These are phyloP conservation scores for Immersiella caudata DNA, from an alignment of 495 filamentous ascomycete species.

Conservation along the genomic window DNA sequence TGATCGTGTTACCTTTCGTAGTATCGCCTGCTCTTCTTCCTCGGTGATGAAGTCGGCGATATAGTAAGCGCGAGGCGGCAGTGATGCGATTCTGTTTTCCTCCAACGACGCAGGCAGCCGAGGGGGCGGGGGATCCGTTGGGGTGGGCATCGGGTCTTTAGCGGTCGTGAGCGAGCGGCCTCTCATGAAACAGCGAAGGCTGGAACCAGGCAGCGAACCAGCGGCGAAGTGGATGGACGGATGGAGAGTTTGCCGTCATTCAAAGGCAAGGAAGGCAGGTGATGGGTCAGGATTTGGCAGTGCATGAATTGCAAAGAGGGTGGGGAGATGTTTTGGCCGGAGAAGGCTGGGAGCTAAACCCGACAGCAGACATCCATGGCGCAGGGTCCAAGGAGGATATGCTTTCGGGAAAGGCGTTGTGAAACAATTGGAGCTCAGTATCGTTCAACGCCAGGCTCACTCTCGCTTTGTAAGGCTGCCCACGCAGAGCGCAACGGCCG, in stretches of 20 bases:
- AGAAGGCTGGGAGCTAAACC: constrained; percentile 2
- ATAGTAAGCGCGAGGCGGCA: constrained; percentile 78
- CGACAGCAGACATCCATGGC: constrained; percentile 5
- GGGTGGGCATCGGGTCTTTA: constrained; percentile 21
- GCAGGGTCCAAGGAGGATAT: constrained; percentile 1
- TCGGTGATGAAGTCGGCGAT: constrained; percentile 82
- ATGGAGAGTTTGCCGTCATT: constrained; percentile 1
- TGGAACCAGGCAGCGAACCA: neutral
- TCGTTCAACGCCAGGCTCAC: neutral
- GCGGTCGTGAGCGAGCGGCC: neutral
- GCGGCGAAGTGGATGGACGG: neutral
- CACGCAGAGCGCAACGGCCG: neutral
- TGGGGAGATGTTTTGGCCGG: neutral
- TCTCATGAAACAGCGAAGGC: constrained; percentile 1
- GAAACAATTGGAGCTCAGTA: constrained; percentile 17
- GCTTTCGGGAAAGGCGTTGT: constrained; percentile 15
- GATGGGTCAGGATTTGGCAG: neutral
- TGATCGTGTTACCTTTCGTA: constrained; percentile 61
- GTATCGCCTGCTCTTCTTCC: constrained; percentile 70
- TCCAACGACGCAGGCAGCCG: constrained; percentile 50
- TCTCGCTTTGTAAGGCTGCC: neutral
- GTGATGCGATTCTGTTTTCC: constrained; percentile 54
- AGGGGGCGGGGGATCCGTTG: constrained; percentile 9
- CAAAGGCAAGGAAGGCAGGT: neutral
- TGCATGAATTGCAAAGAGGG: constrained; percentile 20